Percentiles rank a stretch among this genome's conserved stretches.
Evolutionary conservation across 371 early-diverging fungal species (phyloP).

Genomic region (Quaeritorhiza haematococci): DNA sequence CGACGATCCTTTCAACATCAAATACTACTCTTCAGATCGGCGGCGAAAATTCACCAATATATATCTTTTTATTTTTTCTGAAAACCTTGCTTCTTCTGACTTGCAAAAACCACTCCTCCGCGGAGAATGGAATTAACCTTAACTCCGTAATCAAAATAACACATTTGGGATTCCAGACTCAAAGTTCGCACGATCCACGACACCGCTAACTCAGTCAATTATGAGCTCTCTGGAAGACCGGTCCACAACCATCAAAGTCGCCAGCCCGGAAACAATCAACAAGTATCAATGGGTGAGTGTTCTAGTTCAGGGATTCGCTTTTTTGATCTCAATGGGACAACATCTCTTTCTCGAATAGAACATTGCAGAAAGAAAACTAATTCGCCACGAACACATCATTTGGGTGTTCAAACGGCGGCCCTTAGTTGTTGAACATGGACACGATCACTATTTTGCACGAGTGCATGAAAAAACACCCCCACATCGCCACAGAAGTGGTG

Average conservation of each 20-base stretch:
- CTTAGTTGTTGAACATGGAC: constrained; percentile 32
- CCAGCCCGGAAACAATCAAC: constrained; percentile 10
- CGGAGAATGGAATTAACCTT: too few species aligned
- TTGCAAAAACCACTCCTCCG: too few species aligned
- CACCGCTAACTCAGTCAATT: constrained; percentile 25
- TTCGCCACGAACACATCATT: neutral
- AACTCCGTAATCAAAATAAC: too few species aligned
- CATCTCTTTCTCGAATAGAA: neutral
- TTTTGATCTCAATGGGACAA: neutral
- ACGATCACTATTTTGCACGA: constrained; percentile 35
- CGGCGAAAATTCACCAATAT: constrained; percentile 26
- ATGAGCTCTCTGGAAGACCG: constrained; percentile 24
- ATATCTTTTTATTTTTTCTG: too few species aligned
- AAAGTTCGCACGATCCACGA: constrained; percentile 13
- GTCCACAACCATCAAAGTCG: neutral
- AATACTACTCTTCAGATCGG: constrained; percentile 38
- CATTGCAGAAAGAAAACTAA: neutral
- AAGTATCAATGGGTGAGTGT: constrained; percentile 31
- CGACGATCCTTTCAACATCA: constrained; percentile 36
- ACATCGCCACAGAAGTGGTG: constrained; percentile 28
- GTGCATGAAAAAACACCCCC: constrained; percentile 30
- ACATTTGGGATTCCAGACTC: constrained; percentile 35
- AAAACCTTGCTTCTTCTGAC: too few species aligned
- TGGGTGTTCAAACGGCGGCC: too few species aligned
- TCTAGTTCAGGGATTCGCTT: neutral